phyloP scores from a whole-genome alignment of 2,329 filamentous ascomycete genomes.

The Cladophialophora carrionii region DNA sequence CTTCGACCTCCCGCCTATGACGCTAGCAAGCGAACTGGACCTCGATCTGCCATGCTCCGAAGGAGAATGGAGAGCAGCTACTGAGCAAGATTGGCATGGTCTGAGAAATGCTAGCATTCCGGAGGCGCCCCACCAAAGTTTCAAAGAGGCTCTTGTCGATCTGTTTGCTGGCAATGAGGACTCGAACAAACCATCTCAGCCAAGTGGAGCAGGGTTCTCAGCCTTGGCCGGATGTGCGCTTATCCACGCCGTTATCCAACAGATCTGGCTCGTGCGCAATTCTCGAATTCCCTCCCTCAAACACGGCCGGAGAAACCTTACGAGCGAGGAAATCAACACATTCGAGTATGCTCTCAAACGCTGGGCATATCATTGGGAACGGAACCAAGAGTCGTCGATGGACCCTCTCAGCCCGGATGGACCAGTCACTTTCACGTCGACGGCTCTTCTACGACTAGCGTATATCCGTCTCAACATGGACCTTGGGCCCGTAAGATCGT shows the following conservation, averaged over 20 bases:
- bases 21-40: slow-evolving; percentile 3
- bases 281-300: background rate
- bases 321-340: background rate
- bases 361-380: slow-evolving; percentile 12
- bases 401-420: slow-evolving; percentile 15
- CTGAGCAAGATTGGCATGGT: slow-evolving; percentile 2
- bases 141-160: background rate
- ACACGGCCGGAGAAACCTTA: background rate
- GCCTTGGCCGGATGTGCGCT: slow-evolving; percentile 8
- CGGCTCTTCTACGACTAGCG: slow-evolving; percentile 11
- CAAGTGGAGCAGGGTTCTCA: background rate
- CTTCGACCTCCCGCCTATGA: slow-evolving; percentile 7
- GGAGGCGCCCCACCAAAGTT: background rate
- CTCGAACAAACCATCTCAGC: background rate
- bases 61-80: slow-evolving; percentile 5
- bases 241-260: slow-evolving; percentile 13
- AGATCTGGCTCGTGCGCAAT: slow-evolving; percentile 11
- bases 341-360: slow-evolving; percentile 7
- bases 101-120: background rate
- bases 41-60: slow-evolving; percentile 15
- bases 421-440: slow-evolving; percentile 15
- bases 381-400: slow-evolving; percentile 17
- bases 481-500: slow-evolving; percentile 47
- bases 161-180: background rate
- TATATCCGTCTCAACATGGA: slow-evolving; percentile 23